These are phyloP conservation scores for Leccinum broughii DNA, from an alignment of 768 basidiomycete genomes.

Conservation along the genomic window DNA sequence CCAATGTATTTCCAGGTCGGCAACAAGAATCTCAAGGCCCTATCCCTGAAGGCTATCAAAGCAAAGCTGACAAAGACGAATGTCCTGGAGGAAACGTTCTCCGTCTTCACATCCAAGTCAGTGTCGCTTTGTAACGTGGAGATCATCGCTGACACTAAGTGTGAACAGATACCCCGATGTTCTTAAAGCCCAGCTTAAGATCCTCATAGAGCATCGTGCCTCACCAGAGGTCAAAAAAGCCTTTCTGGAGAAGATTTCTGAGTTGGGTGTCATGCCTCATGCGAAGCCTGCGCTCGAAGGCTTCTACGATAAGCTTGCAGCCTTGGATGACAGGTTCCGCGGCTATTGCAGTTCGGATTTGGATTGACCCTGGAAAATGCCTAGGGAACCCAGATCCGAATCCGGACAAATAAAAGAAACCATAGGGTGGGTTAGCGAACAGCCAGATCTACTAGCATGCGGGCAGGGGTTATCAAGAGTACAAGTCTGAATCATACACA, in stretches of 20 bases:
- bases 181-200: conserved; percentile 18
- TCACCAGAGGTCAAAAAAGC: conserved; percentile 17
- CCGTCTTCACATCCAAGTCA: conserved; percentile 29
- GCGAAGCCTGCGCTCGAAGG: conserved; percentile 14
- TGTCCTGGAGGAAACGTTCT: conserved; percentile 29
- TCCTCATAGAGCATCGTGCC: conserved; percentile 9
- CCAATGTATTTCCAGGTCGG: conserved; percentile 10
- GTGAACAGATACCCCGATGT: conserved; percentile 22
- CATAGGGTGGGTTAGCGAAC: too few species aligned
- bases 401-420: too few species aligned
- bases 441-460: too few species aligned
- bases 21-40: conserved; percentile 17
- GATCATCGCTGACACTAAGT: neutral
- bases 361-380: too few species aligned
- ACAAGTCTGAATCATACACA: too few species aligned
- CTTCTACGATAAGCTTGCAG: conserved; percentile 18
- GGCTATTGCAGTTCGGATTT: too few species aligned
- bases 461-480: too few species aligned
- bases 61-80: conserved; percentile 19
- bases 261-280: conserved; percentile 8
- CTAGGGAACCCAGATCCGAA: too few species aligned
- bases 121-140: neutral
- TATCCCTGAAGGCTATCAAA: conserved; percentile 21
- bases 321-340: neutral
- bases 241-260: conserved; percentile 12